A percentile compares a stretch with the other conserved stretches of the same genome.
Evolutionary conservation across 768 basidiomycete genomes (phyloP).

Genomic region (Russula vinacea): DNA sequence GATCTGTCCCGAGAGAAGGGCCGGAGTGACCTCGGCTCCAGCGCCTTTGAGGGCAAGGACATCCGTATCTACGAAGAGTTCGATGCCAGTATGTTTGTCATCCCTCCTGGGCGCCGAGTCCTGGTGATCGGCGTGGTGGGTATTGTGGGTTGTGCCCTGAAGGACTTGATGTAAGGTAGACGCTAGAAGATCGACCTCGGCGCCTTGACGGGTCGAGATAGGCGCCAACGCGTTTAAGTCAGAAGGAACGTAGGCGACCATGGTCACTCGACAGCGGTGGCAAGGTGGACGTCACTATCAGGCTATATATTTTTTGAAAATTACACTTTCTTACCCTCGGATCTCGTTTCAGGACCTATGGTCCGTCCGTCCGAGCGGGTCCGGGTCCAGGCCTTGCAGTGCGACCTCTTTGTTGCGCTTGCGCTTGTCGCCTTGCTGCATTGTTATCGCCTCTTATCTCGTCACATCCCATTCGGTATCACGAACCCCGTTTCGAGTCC

Average conservation of each 20-base stretch:
- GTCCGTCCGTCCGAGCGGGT: too few relatives aligned
- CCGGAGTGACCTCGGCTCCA: conserved; percentile 80
- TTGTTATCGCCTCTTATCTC: too few relatives aligned
- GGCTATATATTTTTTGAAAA: background rate
- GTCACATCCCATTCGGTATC: too few relatives aligned
- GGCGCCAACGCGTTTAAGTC: background rate
- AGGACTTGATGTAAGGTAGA: conserved; percentile 25
- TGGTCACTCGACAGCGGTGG: background rate
- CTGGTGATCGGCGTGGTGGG: conserved; percentile 4
- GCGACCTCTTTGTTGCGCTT: too few relatives aligned
- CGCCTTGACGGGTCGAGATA: background rate
- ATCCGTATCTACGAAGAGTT: conserved; percentile 73
- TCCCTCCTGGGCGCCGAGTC: conserved; percentile 40
- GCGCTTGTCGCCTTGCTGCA: too few relatives aligned
- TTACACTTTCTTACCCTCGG: background rate
- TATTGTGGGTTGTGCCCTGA: background rate
- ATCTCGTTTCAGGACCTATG: background rate
- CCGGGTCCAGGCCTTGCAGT: too few relatives aligned
- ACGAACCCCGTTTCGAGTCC: too few relatives aligned
- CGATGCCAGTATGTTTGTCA: conserved; percentile 52
- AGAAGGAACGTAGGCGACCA: background rate
- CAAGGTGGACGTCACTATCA: too few relatives aligned
- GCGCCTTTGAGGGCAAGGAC: conserved; percentile 71
- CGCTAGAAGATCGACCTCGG: conserved; percentile 21
- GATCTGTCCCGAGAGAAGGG: conserved; percentile 76